Base-by-base conservation (phyloP, 306 rosid species). In the Castanopsis chinensis region DNA sequence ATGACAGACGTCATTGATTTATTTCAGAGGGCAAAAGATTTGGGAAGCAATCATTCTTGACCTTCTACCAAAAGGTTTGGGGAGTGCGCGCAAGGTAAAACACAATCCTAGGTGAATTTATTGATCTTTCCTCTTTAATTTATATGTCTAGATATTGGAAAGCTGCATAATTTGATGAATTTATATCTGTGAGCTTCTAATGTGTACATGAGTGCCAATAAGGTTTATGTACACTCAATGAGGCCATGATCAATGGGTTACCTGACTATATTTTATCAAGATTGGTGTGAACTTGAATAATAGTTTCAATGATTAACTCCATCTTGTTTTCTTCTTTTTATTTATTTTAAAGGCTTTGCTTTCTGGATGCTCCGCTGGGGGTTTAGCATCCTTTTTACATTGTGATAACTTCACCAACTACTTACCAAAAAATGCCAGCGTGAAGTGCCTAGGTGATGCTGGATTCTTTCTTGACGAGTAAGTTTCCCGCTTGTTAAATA, bases 331-430 rank as follows among this genome's bases (percentile, higher is more conserved):
- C 43, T 4, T 86, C 5, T 19, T 19, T 52, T 78, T 49, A 71
- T 35, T 71, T 80, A n/a, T 85, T 23, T 41, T 41, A 2, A 57
- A 92, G 98, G 98, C 96, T 83, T 83, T 95, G 88, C 92, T 95
- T 69, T 93, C 99, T 55, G 99, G 99, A 58, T 95, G 97, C 84
- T 93, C 98, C 35, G 99, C 99, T 15, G 99, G 99, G 79, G 99
- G 98, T 51, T 87, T 95, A 73, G 93, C 99, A 6, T 76, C 97
- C 59, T 95, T 95, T 88, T 82, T 91, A 58, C 98, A 95, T 18
- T 95, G 99, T 83, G 92, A 93, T 55, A 82, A 72, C 74, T 93
- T 95, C 75, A 56, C 94, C 58, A 89, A 82, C 3, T 81, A 86
- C 80, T 90, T 95, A 82, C 98, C 97, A 45, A 65, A 15, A 10